These are phyloP conservation scores for Coemansia sp. DNA, from an alignment of 192 early-diverging fungal genomes.

Conservation along the genomic window DNA sequence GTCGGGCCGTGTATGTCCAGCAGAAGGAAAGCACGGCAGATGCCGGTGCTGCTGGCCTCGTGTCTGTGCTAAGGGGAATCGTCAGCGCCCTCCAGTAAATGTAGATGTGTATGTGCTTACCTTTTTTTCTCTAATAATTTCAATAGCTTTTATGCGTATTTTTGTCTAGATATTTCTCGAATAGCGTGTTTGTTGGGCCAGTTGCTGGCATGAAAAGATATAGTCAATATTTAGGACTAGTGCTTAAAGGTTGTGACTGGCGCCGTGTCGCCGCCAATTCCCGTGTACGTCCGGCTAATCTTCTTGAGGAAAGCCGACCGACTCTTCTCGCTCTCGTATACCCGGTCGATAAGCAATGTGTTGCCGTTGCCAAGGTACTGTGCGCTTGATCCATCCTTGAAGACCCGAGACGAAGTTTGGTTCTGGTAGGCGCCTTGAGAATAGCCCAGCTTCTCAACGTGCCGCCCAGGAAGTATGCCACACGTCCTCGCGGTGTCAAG, in stretches of 20 bases:
- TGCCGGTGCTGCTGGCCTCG: slow-evolving; percentile 68
- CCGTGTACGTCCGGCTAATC: slow-evolving; percentile 40
- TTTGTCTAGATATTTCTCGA: no score
- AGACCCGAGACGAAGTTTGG: slow-evolving; percentile 9
- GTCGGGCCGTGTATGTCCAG: slow-evolving; percentile 67
- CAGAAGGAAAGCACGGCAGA: slow-evolving; percentile 55
- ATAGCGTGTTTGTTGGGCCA: neutral
- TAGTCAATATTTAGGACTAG: slow-evolving; percentile 3
- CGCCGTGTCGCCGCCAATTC: slow-evolving; percentile 38
- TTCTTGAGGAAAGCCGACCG: slow-evolving; percentile 38
- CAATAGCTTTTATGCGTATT: no score
- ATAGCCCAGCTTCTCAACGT: slow-evolving; percentile 32
- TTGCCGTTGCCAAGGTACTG: slow-evolving; percentile 48
- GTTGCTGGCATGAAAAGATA: neutral
- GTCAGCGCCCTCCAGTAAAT: slow-evolving; percentile 35
- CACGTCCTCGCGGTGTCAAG: slow-evolving; percentile 33
- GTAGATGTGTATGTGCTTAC: neutral
- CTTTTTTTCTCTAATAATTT: no score
- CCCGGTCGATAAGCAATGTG: slow-evolving; percentile 48
- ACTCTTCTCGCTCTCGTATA: slow-evolving; percentile 46
- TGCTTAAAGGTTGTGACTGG: slow-evolving; percentile 37
- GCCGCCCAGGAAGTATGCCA: slow-evolving; percentile 30
- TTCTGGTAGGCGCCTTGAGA: slow-evolving; percentile 50
- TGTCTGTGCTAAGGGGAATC: slow-evolving; percentile 61
- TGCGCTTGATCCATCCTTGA: slow-evolving; percentile 20